Evolutionary conservation across 495 filamentous ascomycete genomes (phyloP).

Genomic region (Achaetomiella virescens): DNA sequence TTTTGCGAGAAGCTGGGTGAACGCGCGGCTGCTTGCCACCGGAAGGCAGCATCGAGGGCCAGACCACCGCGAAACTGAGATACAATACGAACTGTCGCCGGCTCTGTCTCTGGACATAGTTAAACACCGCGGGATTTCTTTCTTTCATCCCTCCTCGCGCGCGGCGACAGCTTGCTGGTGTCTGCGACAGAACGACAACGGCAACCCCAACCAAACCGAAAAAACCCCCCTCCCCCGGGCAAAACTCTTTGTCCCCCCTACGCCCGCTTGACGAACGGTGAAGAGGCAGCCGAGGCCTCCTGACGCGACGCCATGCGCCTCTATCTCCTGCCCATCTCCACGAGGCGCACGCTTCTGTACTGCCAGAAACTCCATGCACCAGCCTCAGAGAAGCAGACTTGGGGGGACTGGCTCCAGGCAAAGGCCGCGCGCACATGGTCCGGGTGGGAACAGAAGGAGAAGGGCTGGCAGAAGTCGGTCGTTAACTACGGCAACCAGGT

Average conservation of each 20-base stretch:
- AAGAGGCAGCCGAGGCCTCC: constrained; percentile 8
- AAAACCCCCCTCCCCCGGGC: not conserved
- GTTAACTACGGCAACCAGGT: constrained; percentile 81
- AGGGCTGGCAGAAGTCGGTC: constrained; percentile 79
- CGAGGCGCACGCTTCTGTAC: constrained; percentile 85
- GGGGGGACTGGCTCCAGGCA: constrained; percentile 57
- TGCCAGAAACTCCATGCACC: constrained; percentile 62
- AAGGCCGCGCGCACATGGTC: constrained; percentile 73
- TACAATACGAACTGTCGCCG: constrained; percentile 15
- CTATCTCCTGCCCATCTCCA: constrained; percentile 92
- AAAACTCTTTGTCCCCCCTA: not conserved
- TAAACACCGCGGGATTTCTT: constrained; percentile 7
- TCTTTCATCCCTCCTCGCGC: not conserved
- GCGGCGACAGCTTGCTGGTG: not conserved
- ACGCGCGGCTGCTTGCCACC: constrained; percentile 11
- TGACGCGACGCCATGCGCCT: constrained; percentile 64
- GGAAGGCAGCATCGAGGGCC: not conserved
- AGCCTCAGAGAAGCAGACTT: constrained; percentile 43
- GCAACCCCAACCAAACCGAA: too few relatives aligned
- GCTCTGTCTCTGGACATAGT: constrained; percentile 1
- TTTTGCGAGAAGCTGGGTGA: constrained; percentile 4
- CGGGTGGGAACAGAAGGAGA: constrained; percentile 75
- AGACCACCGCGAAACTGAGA: not conserved
- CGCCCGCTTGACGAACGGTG: too few relatives aligned
- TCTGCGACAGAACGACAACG: too few relatives aligned